These are phyloP conservation scores for Astrocystis sublimbata DNA, from an alignment of 495 filamentous ascomycete genomes.

Conservation along the genomic window DNA sequence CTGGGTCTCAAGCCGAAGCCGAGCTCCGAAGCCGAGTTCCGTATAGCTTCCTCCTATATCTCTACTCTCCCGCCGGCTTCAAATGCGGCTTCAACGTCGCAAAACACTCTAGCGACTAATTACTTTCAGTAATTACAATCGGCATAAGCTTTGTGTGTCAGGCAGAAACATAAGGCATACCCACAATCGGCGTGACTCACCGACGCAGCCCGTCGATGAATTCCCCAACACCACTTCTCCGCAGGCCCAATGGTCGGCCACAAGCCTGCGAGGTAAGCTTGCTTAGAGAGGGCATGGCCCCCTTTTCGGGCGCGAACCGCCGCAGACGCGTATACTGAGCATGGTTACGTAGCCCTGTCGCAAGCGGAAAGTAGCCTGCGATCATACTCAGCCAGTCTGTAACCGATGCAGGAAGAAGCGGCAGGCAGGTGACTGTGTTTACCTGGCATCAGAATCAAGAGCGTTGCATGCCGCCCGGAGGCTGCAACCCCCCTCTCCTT, in stretches of 20 bases:
- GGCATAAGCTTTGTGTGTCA: neutral
- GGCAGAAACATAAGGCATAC: neutral
- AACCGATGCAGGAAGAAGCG: constrained; percentile 32
- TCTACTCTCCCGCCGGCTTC: neutral
- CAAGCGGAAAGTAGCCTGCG: constrained; percentile 36
- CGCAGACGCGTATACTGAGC: constrained; percentile 13
- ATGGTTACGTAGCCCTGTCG: constrained; percentile 30
- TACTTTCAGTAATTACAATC: neutral
- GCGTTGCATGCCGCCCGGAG: constrained; percentile 15
- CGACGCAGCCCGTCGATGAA: neutral
- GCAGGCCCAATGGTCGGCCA: constrained; percentile 29
- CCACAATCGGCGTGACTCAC: constrained; percentile 8
- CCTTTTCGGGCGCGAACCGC: neutral
- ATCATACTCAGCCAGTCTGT: constrained; percentile 32
- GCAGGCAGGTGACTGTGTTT: constrained; percentile 27
- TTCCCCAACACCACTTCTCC: constrained; percentile 16
- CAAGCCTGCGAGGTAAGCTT: constrained; percentile 33
- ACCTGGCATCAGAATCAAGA: constrained; percentile 17
- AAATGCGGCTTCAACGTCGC: neutral
- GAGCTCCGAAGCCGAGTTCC: constrained; percentile 18
- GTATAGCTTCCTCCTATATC: neutral
- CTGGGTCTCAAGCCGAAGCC: constrained; percentile 6
- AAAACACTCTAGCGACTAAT: neutral
- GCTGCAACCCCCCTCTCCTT: constrained; percentile 21
- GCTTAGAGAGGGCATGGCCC: neutral